Evolutionary conservation across 2,329 filamentous ascomycete species (phyloP), one percentile per base, ranked within the genome.

Genomic region (Aurifilum marmelostoma): DNA sequence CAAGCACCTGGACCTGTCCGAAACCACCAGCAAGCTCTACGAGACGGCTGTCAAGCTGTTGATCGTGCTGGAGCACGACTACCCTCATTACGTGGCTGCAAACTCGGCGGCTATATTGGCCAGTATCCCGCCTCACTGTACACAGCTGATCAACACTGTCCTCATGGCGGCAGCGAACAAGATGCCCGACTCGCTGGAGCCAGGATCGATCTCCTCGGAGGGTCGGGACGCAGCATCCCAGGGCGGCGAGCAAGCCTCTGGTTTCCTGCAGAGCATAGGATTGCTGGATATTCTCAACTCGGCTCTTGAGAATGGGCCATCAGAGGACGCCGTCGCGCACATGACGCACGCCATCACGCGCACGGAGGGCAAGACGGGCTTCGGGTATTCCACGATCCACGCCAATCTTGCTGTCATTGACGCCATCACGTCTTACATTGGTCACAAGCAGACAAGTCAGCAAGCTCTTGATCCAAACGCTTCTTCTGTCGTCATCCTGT

Each of bases 1-100:
- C 72, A 96, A 95, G 79, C 86, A 89, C 12, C 82, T 90, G 37
- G 89, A 89, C 69, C 85, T 93, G 21, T 85, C 89, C 3, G 84
- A 88, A 43, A 85, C 92, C 64, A 88, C 90, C 43, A 94, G 93
- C 77, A 92, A 95, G 67, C 88, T 97, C 71, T 97, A 97, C 78
- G 90, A 93, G 71, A 93, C 91, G 11, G 88, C 92, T 1, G 83
- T 97, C 62, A 94, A 97, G 76, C 87, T 97, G 70, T 82, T 98
- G 67, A 83, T 97, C 43, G 87, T 97, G 65, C 83, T 99, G 66
- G 92, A 97, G 74, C 96, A 98, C 76, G 96, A 99, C 78, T 98
- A 93, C 79, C 92, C 95, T 0, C 94, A 97, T 68, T 99, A 97
- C 79, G 82, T 99, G 56, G 91, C 92, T 7, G 92, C 94, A 74